These are phyloP conservation scores for Trichoderma afroharzianum DNA, from an alignment of 2,329 filamentous ascomycete genomes.

Conservation along the genomic window DNA sequence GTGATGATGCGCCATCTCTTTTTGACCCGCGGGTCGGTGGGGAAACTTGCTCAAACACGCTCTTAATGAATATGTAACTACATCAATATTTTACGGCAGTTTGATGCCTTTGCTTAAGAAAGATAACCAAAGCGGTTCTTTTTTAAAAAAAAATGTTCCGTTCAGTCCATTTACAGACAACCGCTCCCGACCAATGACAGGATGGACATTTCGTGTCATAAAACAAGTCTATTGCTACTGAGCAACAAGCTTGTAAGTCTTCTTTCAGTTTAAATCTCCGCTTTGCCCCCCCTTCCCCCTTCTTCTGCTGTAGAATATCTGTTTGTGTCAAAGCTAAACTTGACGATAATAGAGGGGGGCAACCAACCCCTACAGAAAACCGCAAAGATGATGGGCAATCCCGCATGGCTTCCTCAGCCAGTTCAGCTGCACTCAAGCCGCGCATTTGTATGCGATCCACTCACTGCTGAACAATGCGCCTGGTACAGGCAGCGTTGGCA, in stretches of 20 bases:
- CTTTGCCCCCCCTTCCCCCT: not conserved
- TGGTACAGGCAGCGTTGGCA: not conserved
- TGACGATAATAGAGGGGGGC: not conserved
- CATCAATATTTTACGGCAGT: not conserved
- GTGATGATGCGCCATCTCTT: not conserved
- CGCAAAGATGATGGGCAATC: not conserved
- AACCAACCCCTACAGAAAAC: not conserved
- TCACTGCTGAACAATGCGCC: not conserved
- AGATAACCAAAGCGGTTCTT: not conserved
- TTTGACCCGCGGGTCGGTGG: not conserved
- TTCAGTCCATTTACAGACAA: not conserved
- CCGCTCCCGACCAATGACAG: not conserved
- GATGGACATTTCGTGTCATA: not conserved
- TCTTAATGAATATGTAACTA: not conserved
- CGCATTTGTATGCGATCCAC: not conserved
- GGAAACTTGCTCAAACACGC: not conserved
- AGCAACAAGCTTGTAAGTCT: not conserved
- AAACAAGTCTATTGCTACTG: not conserved
- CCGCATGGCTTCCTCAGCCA: not conserved
- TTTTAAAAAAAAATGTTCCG: not conserved
- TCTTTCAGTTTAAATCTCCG: not conserved
- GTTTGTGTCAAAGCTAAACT: not conserved
- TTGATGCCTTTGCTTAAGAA: not conserved
- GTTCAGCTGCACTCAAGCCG: not conserved
- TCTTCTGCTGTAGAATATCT: not conserved